Percentiles rank a stretch among this genome's conserved stretches.
Conservation (phyloP, 2,329 filamentous ascomycete genomes). For the Pseudomassariella vexata region DNA sequence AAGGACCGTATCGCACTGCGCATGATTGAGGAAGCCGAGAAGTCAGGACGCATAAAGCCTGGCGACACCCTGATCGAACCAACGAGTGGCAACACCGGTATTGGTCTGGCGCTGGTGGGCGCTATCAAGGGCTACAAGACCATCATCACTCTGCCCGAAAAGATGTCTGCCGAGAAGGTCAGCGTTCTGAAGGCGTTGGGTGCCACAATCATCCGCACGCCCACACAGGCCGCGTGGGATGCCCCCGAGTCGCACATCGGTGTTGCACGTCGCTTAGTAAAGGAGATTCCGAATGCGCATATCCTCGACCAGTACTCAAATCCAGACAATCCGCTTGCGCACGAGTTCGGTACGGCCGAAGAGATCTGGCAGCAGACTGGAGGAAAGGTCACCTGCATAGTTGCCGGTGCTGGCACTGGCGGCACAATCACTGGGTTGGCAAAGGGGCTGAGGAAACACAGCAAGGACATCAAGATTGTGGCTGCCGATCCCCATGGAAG, state of each 20-base stretch:
- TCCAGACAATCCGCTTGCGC: conserved; percentile 82
- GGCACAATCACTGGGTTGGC: conserved; percentile 92
- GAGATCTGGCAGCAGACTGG: conserved; percentile 92
- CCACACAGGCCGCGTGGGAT: conserved; percentile 92
- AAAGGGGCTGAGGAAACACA: conserved; percentile 81
- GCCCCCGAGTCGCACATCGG: conserved; percentile 95
- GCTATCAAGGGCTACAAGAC: conserved; percentile 98
- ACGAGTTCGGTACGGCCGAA: conserved; percentile 90
- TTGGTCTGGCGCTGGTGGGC: conserved; percentile 86
- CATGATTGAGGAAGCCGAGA: conserved; percentile 96
- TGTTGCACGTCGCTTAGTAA: conserved; percentile 81
- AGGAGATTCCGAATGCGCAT: conserved; percentile 94
- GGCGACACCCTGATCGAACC: conserved; percentile 97
- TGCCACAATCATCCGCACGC: conserved; percentile 95
- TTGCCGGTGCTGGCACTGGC: conserved; percentile 91
- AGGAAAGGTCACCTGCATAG: conserved; percentile 74
- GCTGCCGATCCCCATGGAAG: conserved; percentile 91
- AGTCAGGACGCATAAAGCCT: conserved; percentile 86
- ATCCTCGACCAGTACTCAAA: conserved; percentile 97
- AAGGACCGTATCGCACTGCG: conserved; percentile 94
- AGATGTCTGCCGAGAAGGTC: conserved; percentile 99
- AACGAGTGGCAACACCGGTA: conserved; percentile 96
- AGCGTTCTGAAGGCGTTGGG: conserved; percentile 88
- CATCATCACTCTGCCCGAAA: conserved; percentile 97
- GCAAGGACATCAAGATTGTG: conserved; percentile 76